phyloP scores from a whole-genome alignment of 352 stramenopile species.

The Plasmopara muralis region DNA sequence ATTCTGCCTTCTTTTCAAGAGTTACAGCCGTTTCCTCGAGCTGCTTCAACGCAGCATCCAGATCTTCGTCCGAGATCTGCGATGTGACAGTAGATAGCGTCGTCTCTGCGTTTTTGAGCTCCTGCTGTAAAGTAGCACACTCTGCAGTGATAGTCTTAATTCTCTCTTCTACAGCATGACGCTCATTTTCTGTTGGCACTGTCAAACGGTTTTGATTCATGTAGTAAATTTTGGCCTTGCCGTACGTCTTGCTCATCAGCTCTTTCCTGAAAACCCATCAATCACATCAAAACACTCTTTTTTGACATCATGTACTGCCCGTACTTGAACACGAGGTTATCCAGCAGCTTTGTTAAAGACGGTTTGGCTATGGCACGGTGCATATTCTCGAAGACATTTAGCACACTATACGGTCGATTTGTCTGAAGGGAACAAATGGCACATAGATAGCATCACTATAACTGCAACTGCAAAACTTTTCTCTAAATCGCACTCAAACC shows the following conservation, averaged over 20 bases:
- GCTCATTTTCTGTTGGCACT: constrained; percentile 41
- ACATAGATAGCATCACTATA: constrained; percentile 1
- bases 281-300: background rate
- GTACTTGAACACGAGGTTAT: constrained; percentile 61
- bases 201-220: constrained; percentile 70
- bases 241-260: constrained; percentile 64
- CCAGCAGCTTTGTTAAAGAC: constrained; percentile 66
- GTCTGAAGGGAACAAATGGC: constrained; percentile 26
- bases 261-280: constrained; percentile 35
- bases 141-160: constrained; percentile 47
- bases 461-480: background rate
- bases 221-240: constrained; percentile 82
- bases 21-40: constrained; percentile 34
- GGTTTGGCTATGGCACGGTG: constrained; percentile 66
- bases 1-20: constrained; percentile 41
- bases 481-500: constrained; percentile 11
- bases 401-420: constrained; percentile 75
- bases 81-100: constrained; percentile 40
- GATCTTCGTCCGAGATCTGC: constrained; percentile 60
- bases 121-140: constrained; percentile 40
- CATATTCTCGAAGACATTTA: constrained; percentile 85
- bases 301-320: background rate
- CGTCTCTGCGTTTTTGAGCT: constrained; percentile 46
- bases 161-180: constrained; percentile 36
- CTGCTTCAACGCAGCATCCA: constrained; percentile 41